Conservation (phyloP, 1,139 yeast species). For the Debaryomyces fabryi region DNA sequence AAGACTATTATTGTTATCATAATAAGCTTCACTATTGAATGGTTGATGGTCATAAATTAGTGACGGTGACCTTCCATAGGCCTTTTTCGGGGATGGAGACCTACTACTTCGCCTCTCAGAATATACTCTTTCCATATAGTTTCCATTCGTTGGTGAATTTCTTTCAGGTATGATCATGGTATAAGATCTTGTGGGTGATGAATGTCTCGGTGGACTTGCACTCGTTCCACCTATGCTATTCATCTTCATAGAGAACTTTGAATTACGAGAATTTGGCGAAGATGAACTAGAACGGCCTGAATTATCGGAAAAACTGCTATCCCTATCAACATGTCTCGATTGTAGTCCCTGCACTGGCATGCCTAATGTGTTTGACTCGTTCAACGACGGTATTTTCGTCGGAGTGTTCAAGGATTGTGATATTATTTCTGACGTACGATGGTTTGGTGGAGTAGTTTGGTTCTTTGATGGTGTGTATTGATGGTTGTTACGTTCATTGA, state of each 20-base stretch:
- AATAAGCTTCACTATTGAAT: neutral
- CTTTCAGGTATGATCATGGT: conserved; percentile 13
- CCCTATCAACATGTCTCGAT: neutral
- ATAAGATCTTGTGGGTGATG: conserved; percentile 12
- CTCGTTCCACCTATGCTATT: neutral
- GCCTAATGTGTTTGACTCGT: conserved; percentile 6
- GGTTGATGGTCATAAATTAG: conserved; percentile 10
- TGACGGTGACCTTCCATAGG: conserved; percentile 21
- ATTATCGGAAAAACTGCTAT: conserved; percentile 3
- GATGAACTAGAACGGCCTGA: conserved; percentile 1
- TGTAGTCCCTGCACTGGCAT: neutral
- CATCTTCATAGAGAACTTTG: conserved; percentile 1
- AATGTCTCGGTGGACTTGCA: conserved; percentile 2
- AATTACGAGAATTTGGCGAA: conserved; percentile 7
- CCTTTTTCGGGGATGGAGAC: conserved; percentile 38
- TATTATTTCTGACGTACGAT: conserved; percentile 16
- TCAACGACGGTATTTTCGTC: conserved; percentile 21
- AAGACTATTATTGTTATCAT: conserved; percentile 10
- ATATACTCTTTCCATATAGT: conserved; percentile 7
- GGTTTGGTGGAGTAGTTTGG: conserved; percentile 7
- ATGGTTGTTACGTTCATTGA: neutral
- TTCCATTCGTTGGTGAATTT: conserved; percentile 7
- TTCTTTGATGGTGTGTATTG: conserved; percentile 5
- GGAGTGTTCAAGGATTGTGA: conserved; percentile 21
- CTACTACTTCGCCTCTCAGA: conserved; percentile 21